phyloP scores from a whole-genome alignment of 192 early-diverging fungal genomes.

The Kickxella alabastrina region DNA sequence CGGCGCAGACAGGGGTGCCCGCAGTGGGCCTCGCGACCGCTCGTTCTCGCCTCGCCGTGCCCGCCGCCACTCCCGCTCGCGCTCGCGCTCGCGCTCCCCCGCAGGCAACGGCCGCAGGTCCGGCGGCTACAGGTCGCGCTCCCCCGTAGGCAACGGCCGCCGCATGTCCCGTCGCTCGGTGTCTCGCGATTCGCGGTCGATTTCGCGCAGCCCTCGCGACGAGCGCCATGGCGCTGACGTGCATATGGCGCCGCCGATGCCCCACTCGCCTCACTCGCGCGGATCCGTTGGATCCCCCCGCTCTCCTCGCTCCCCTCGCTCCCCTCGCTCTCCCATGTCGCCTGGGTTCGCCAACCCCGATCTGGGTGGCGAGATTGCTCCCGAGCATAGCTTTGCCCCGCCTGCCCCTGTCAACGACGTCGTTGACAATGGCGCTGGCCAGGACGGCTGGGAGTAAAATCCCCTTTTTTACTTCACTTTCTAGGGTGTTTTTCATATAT shows the following conservation, averaged over 20 bases:
- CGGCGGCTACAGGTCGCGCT: neutral
- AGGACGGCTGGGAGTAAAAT: conserved; percentile 37
- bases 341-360: neutral
- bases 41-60: conserved; percentile 20
- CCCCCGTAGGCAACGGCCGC: neutral
- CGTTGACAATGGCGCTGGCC: conserved; percentile 4
- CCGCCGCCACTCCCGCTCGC: conserved; percentile 50
- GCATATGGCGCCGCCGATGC: conserved; percentile 18
- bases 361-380: neutral
- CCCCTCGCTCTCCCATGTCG: conserved; percentile 8
- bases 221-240: conserved; percentile 5
- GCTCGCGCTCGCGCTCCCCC: conserved; percentile 42
- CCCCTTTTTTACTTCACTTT: neutral
- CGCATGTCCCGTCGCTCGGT: neutral
- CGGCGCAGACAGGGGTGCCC: conserved; percentile 17
- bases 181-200: conserved; percentile 10
- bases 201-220: conserved; percentile 23
- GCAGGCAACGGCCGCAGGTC: neutral
- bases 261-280: conserved; percentile 18
- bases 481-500: too few species aligned
- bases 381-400: conserved; percentile 13
- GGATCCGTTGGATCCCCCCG: conserved; percentile 25
- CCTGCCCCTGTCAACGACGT: conserved; percentile 5
- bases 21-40: conserved; percentile 54
- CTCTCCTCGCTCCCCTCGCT: conserved; percentile 38